Conservation (phyloP, 306 rosid species). For the Pterocarpus santalinus region DNA sequence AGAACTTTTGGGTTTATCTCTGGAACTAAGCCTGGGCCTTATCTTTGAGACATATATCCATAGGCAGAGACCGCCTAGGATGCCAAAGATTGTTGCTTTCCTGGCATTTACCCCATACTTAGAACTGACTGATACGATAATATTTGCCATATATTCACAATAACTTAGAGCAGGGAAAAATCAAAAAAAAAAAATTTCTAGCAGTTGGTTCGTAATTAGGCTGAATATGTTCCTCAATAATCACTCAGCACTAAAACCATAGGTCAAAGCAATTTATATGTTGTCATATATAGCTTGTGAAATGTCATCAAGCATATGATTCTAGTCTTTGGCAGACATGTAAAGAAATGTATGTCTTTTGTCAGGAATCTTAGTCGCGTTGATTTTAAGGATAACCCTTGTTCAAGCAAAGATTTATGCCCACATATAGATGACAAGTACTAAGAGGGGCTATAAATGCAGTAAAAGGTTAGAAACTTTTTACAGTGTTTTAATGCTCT, state of each 20-base stretch:
- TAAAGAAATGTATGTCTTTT: slow-evolving; percentile 26
- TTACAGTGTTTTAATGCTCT: too few relatives aligned
- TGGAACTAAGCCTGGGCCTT: not conserved
- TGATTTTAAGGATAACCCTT: not conserved
- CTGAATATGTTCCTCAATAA: not conserved
- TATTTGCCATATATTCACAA: slow-evolving; percentile 16
- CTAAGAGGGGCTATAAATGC: not conserved
- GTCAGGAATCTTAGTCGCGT: not conserved
- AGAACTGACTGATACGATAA: slow-evolving; percentile 28
- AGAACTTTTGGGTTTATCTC: not conserved
- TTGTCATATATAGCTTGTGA: slow-evolving; percentile 24
- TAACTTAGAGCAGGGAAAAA: not conserved
- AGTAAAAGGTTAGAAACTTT: not conserved
- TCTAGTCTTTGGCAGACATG: slow-evolving; percentile 44
- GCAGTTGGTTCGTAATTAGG: slow-evolving; percentile 26
- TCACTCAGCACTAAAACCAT: not conserved
- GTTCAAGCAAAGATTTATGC: not conserved
- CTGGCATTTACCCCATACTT: slow-evolving; percentile 47
- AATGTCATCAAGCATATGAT: slow-evolving; percentile 40
- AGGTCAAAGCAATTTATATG: not conserved
- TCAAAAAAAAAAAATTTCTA: slow-evolving; percentile 10
- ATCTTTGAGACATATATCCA: slow-evolving; percentile 25
- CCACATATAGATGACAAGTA: not conserved
- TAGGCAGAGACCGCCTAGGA: slow-evolving; percentile 44
- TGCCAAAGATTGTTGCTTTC: not conserved